Percentiles rank a stretch among this genome's conserved stretches.
Evolutionary conservation across 1,284 basidiomycete genomes (phyloP).

Genomic region (Ganoderma leucocontextum): DNA sequence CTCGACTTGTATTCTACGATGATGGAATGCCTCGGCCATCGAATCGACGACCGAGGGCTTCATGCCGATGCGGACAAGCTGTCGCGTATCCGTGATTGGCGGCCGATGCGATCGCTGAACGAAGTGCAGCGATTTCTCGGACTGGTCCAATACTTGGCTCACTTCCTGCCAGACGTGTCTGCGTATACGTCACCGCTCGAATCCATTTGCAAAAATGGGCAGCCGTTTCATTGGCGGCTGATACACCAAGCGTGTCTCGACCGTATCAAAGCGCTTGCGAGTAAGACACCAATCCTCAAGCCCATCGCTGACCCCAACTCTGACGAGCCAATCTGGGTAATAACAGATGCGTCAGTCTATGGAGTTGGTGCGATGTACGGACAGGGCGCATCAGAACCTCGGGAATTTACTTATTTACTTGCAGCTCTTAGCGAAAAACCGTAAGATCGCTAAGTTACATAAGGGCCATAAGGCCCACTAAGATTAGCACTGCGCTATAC

Average conservation of each 20-base stretch:
- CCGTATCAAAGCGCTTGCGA: conserved; percentile 44
- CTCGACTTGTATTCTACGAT: conserved; percentile 34
- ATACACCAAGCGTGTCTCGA: conserved; percentile 48
- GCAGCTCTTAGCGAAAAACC: too few species aligned
- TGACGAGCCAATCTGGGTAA: conserved; percentile 50
- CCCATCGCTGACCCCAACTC: conserved; percentile 44
- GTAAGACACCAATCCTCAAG: conserved; percentile 41
- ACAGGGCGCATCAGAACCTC: too few species aligned
- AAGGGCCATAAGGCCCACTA: too few species aligned
- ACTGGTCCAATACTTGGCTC: conserved; percentile 48
- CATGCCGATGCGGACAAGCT: conserved; percentile 41
- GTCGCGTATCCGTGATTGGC: conserved; percentile 32
- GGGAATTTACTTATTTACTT: too few species aligned
- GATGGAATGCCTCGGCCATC: conserved; percentile 42
- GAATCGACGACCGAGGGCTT: conserved; percentile 41
- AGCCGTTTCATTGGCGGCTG: conserved; percentile 36
- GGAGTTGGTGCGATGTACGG: conserved; percentile 50
- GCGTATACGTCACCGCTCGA: conserved; percentile 39
- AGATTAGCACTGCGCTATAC: too few species aligned
- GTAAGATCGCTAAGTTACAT: too few species aligned
- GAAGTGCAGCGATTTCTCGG: conserved; percentile 52
- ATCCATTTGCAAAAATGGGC: conserved; percentile 26
- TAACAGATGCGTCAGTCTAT: conserved; percentile 49
- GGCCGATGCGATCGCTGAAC: conserved; percentile 41
- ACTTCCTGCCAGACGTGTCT: conserved; percentile 45